phyloP scores from a whole-genome alignment of 1,139 yeast species.

The Sugiyamaella paludigena region DNA sequence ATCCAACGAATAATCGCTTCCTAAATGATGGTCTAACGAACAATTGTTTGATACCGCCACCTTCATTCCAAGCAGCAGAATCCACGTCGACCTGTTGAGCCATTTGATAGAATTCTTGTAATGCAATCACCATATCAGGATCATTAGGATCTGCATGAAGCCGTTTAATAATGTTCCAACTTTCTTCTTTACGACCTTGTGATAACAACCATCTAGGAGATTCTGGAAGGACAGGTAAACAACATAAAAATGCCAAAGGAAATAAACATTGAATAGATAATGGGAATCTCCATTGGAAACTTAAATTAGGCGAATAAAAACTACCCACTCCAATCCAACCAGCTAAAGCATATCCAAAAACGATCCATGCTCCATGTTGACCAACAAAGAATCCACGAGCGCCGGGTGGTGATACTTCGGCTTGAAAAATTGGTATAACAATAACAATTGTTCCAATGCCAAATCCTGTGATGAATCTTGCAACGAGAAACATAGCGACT shows the following conservation, averaged over 20 bases:
- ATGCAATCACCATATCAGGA: neutral
- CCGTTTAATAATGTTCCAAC: constrained; percentile 9
- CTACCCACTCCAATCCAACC: constrained; percentile 13
- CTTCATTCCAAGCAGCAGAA: neutral
- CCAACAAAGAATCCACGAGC: constrained; percentile 18
- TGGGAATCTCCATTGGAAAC: constrained; percentile 11
- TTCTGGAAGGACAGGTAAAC: constrained; percentile 25
- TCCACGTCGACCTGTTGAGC: constrained; percentile 4
- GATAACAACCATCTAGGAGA: constrained; percentile 25
- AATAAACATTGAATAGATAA: constrained; percentile 3
- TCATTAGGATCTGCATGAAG: constrained; percentile 8
- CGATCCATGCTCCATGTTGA: constrained; percentile 7
- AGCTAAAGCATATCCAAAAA: constrained; percentile 9
- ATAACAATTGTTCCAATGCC: constrained; percentile 22
- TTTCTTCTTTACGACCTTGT: constrained; percentile 24
- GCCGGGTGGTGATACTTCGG: constrained; percentile 21
- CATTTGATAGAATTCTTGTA: constrained; percentile 8
- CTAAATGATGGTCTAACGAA: neutral
- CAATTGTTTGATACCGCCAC: neutral
- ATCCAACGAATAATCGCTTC: constrained; percentile 7
- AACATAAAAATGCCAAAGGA: constrained; percentile 23
- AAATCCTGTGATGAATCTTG: constrained; percentile 46
- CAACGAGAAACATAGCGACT: constrained; percentile 34
- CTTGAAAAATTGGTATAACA: constrained; percentile 21
- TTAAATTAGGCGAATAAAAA: constrained; percentile 10